Percentiles rank a stretch among this genome's conserved stretches.
These are phyloP conservation scores for Rhynchosporium agropyri DNA, from an alignment of 2,329 filamentous ascomycete genomes.

Conservation along the genomic window DNA sequence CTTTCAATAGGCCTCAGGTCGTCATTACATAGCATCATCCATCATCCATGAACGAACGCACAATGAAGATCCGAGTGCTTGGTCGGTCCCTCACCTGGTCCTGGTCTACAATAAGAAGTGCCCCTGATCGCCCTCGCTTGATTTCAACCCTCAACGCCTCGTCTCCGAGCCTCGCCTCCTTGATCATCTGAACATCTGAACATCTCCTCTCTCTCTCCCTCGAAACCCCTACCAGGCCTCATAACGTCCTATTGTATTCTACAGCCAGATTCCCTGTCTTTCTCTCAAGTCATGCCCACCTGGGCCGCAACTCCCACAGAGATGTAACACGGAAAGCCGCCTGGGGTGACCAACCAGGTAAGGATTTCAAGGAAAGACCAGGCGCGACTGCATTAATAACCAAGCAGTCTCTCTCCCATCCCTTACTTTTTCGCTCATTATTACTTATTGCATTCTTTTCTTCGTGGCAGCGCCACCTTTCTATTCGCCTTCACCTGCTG, in stretches of 20 bases:
- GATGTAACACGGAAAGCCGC: constrained; percentile 32
- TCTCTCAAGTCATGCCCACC: constrained; percentile 23
- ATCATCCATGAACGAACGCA: not conserved
- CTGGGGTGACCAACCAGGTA: constrained; percentile 19
- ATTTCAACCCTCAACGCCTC: constrained; percentile 7
- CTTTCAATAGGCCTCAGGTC: constrained; percentile 7
- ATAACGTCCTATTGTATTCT: constrained; percentile 9
- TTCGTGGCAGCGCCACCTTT: constrained; percentile 19
- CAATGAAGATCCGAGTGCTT: too few relatives aligned
- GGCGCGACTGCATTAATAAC: constrained; percentile 28
- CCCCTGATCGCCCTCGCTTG: constrained; percentile 17
- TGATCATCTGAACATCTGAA: too few relatives aligned
- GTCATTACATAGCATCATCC: not conserved
- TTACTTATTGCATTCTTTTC: constrained; percentile 31
- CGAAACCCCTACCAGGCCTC: constrained; percentile 16
- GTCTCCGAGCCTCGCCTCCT: not conserved
- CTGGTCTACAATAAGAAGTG: constrained; percentile 1
- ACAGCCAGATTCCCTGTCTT: constrained; percentile 2
- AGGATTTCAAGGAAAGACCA: constrained; percentile 9
- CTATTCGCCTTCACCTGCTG: constrained; percentile 16
- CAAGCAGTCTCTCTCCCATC: constrained; percentile 18
- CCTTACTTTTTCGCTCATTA: constrained; percentile 25
- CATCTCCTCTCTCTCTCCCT: not conserved
- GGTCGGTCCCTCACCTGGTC: not conserved
- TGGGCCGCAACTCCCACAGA: constrained; percentile 26